Percentiles rank a stretch among this genome's conserved stretches.
Evolutionary conservation across 768 basidiomycete genomes (phyloP).

Genomic region (Leccinum truebloodii): DNA sequence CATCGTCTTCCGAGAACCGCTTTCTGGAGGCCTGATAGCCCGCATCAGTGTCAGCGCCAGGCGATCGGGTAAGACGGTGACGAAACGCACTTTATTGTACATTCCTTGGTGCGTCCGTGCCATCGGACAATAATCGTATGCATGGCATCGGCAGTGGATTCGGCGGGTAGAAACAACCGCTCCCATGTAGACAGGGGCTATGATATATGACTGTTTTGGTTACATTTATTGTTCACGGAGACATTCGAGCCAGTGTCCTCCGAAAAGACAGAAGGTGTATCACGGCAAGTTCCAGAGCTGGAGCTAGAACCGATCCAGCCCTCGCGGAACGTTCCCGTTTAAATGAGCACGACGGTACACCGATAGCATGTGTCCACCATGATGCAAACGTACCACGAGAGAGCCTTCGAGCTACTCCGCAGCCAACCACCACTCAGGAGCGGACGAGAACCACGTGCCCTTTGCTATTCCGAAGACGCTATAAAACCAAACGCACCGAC

Average conservation of each 20-base stretch:
- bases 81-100: not conserved
- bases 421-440: conserved; percentile 34
- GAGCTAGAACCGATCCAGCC: conserved; percentile 46
- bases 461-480: conserved; percentile 75
- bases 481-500: conserved; percentile 57
- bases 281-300: conserved; percentile 67
- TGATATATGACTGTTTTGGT: conserved; percentile 3
- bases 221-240: not conserved
- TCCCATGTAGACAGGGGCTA: conserved; percentile 13
- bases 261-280: conserved; percentile 83
- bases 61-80: not conserved
- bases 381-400: conserved; percentile 86
- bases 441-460: conserved; percentile 85
- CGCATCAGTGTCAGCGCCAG: not conserved
- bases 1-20: not conserved
- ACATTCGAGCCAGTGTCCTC: conserved; percentile 42
- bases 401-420: conserved; percentile 74
- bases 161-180: not conserved
- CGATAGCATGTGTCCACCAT: conserved; percentile 85
- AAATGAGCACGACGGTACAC: conserved; percentile 83
- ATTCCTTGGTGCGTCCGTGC: not conserved
- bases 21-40: not conserved
- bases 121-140: not conserved
- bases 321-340: conserved; percentile 78
- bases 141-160: not conserved